Percentiles rank a stretch among this genome's conserved stretches.
Conservation (phyloP, 176 grass and related monocot genomes). For the Hsuehochloa calcarea region DNA sequence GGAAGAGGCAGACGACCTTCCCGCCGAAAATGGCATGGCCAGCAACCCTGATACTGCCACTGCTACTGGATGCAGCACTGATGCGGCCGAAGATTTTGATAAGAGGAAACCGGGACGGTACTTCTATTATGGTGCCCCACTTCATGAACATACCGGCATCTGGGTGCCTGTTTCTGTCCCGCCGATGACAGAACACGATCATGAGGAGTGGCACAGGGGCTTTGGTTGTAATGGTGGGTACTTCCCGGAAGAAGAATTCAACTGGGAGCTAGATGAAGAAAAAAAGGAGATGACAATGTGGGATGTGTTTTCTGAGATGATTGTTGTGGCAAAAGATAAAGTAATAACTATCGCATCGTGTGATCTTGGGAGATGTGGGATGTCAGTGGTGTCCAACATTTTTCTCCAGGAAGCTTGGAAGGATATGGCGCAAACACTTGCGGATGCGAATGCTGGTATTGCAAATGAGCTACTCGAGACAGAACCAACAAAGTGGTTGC, state of each 20-base stretch:
- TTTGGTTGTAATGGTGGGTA: slow-evolving; percentile 51
- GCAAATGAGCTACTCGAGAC: slow-evolving; percentile 52
- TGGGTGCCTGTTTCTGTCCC: slow-evolving; percentile 80
- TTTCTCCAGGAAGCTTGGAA: slow-evolving; percentile 64
- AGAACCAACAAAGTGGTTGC: slow-evolving; percentile 54
- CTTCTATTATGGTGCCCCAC: slow-evolving; percentile 53
- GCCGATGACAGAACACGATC: slow-evolving; percentile 47
- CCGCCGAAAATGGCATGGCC: not conserved
- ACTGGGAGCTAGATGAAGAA: slow-evolving; percentile 45
- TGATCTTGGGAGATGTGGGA: slow-evolving; percentile 29
- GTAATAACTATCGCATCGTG: slow-evolving; percentile 15
- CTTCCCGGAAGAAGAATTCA: slow-evolving; percentile 59
- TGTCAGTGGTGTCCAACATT: slow-evolving; percentile 34
- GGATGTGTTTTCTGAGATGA: slow-evolving; percentile 70
- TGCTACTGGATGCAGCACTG: not conserved
- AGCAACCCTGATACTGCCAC: not conserved
- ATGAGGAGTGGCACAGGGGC: slow-evolving; percentile 41
- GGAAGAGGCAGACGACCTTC: slow-evolving; percentile 1
- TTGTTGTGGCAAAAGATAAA: slow-evolving; percentile 43
- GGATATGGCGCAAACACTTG: slow-evolving; percentile 54
- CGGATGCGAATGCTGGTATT: slow-evolving; percentile 38
- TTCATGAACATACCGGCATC: slow-evolving; percentile 63
- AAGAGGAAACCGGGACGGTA: slow-evolving; percentile 31
- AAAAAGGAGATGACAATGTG: slow-evolving; percentile 69
- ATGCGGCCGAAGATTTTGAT: slow-evolving; percentile 6